Conservation (phyloP, 257 asterid genomes). For the Ilex aquifolium region DNA sequence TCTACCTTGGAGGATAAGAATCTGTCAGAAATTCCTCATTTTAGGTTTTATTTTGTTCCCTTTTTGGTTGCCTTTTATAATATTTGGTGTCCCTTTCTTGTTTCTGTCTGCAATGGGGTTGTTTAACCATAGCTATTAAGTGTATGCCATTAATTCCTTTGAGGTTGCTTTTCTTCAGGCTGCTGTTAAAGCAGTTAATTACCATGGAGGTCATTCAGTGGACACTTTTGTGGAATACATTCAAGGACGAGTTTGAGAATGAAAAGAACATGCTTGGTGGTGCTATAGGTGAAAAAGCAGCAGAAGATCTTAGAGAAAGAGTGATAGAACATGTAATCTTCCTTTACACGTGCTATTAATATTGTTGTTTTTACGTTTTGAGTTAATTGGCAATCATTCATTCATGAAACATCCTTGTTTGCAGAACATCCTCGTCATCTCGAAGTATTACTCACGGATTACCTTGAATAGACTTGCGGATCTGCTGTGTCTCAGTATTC, state of each 20-base stretch:
- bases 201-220: slow-evolving; percentile 97
- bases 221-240: slow-evolving; percentile 76
- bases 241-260: slow-evolving; percentile 85
- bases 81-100: slow-evolving; percentile 5
- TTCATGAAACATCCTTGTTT: slow-evolving; percentile 12
- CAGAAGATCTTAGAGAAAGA: slow-evolving; percentile 81
- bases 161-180: slow-evolving; percentile 28
- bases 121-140: background rate
- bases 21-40: slow-evolving; percentile 86
- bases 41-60: slow-evolving; percentile 36
- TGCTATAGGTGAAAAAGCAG: slow-evolving; percentile 81
- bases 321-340: slow-evolving; percentile 84
- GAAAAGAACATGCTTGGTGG: slow-evolving; percentile 89
- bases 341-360: background rate
- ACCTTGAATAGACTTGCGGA: slow-evolving; percentile 91
- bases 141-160: slow-evolving; percentile 3
- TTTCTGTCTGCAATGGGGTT: background rate
- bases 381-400: slow-evolving; percentile 1
- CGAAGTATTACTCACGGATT: slow-evolving; percentile 84
- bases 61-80: background rate
- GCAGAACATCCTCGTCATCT: slow-evolving; percentile 95
- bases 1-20: slow-evolving; percentile 92
- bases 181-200: slow-evolving; percentile 69
- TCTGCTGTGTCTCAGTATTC: slow-evolving; percentile 67
- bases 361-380: background rate